Evolutionary conservation across 139 green algal species (phyloP).

Genomic region (Chlorella sp.): DNA sequence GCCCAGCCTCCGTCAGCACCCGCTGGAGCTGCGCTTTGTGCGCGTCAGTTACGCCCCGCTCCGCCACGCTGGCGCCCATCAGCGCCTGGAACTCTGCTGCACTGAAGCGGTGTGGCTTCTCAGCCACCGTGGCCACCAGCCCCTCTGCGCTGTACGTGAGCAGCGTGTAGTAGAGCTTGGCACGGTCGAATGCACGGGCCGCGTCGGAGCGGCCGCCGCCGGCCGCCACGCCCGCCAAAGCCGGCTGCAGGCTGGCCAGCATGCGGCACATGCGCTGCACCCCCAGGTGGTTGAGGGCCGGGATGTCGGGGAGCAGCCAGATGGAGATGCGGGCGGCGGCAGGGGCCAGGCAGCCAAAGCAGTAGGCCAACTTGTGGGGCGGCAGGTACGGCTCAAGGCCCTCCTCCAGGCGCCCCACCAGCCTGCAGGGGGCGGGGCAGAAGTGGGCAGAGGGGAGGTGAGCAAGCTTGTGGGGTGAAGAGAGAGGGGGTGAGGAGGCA

Average conservation of each 20-base stretch:
- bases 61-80: slow-evolving; percentile 49
- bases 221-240: slow-evolving; percentile 42
- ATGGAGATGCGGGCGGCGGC: slow-evolving; percentile 59
- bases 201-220: slow-evolving; percentile 27
- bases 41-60: slow-evolving; percentile 10
- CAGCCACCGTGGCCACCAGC: slow-evolving; percentile 55
- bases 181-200: slow-evolving; percentile 42
- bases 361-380: slow-evolving; percentile 56
- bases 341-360: slow-evolving; percentile 60
- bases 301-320: slow-evolving; percentile 66
- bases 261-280: slow-evolving; percentile 72
- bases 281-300: slow-evolving; percentile 61
- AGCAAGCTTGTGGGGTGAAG: background rate
- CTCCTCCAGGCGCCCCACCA: slow-evolving; percentile 55
- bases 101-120: slow-evolving; percentile 61
- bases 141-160: slow-evolving; percentile 56
- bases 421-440: slow-evolving; percentile 13
- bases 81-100: slow-evolving; percentile 68
- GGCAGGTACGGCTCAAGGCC: slow-evolving; percentile 60
- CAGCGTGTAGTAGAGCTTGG: slow-evolving; percentile 62
- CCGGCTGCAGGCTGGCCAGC: slow-evolving; percentile 59
- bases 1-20: slow-evolving; percentile 27
- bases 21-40: slow-evolving; percentile 28
- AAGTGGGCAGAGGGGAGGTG: background rate
- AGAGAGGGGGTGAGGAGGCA: background rate